A percentile compares a stretch with the other conserved stretches of the same genome.
These are phyloP conservation scores for Eleusine coracana DNA, from an alignment of 176 grass and related monocot genomes.

Conservation along the genomic window DNA sequence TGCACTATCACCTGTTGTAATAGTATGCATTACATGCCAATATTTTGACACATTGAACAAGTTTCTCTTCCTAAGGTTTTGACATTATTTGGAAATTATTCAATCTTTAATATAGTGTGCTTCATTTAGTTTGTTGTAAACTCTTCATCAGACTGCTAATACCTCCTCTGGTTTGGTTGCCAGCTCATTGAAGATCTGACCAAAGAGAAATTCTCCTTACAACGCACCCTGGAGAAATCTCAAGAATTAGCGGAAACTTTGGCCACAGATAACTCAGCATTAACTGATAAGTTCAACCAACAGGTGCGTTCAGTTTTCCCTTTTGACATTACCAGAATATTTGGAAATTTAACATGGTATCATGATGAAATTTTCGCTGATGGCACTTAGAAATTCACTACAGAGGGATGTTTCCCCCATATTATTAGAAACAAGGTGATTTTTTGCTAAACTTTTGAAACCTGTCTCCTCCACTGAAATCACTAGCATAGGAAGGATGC, in stretches of 20 bases:
- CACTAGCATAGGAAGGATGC: constrained; percentile 1
- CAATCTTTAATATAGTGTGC: not conserved
- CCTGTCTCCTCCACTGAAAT: constrained; percentile 10
- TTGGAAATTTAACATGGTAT: constrained; percentile 25
- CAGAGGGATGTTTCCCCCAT: not conserved
- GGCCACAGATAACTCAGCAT: constrained; percentile 84
- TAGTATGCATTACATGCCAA: not conserved
- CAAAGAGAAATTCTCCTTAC: constrained; percentile 91
- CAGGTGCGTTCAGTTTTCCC: constrained; percentile 59
- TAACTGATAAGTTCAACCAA: constrained; percentile 96
- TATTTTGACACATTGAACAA: not conserved
- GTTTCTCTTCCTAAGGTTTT: constrained; percentile 31
- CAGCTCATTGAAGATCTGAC: constrained; percentile 99
- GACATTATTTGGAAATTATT: constrained; percentile 26
- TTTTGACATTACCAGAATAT: constrained; percentile 3
- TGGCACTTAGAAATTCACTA: not conserved
- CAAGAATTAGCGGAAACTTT: constrained; percentile 71
- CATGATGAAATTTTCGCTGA: not conserved
- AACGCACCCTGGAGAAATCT: constrained; percentile 86
- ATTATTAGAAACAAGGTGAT: not conserved
- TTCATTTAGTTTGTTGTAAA: constrained; percentile 26
- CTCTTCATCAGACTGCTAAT: constrained; percentile 30
- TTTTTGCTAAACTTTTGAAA: constrained; percentile 24
- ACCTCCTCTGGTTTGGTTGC: constrained; percentile 34
- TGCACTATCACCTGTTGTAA: not conserved